Percentiles rank a stretch among this genome's conserved stretches.
phyloP scores from a whole-genome alignment of 2,329 filamentous ascomycete species.

The Aspergillus melleus region DNA sequence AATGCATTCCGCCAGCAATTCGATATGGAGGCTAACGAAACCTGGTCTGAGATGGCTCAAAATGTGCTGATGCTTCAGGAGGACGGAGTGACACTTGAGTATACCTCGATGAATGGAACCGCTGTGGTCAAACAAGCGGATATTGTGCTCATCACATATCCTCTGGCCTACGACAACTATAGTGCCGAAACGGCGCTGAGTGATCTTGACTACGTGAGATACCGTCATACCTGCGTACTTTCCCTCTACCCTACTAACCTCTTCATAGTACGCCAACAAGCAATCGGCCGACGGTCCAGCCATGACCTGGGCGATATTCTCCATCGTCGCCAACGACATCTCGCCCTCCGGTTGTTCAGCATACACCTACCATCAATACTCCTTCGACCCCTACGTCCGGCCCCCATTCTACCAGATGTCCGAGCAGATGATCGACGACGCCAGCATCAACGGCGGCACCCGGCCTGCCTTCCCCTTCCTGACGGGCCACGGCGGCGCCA shows the following conservation, averaged over 20 bases:
- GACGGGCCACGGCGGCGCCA: constrained; percentile 68
- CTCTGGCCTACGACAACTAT: constrained; percentile 61
- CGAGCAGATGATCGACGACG: constrained; percentile 66
- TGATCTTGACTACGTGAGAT: constrained; percentile 61
- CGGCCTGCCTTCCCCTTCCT: constrained; percentile 71
- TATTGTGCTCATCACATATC: constrained; percentile 66
- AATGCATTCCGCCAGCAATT: constrained; percentile 60
- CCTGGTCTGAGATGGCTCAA: constrained; percentile 57
- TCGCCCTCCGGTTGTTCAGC: constrained; percentile 67
- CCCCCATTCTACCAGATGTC: constrained; percentile 71
- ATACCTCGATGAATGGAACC: constrained; percentile 65
- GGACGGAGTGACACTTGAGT: constrained; percentile 64
- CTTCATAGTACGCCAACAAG: constrained; percentile 61
- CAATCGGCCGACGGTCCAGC: constrained; percentile 68
- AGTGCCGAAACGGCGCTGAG: constrained; percentile 49
- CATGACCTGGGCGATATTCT: constrained; percentile 73
- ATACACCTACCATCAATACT: constrained; percentile 67
- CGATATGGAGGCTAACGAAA: constrained; percentile 55
- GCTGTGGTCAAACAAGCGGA: constrained; percentile 70
- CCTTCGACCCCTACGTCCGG: constrained; percentile 63
- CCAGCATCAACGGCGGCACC: constrained; percentile 61
- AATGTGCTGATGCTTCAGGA: constrained; percentile 59
- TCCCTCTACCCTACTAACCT: background rate
- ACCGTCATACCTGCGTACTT: too few relatives aligned
- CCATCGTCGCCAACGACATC: constrained; percentile 65